Conservation (phyloP, 1,284 basidiomycete genomes). For the Pyrrhoderma noxium region DNA sequence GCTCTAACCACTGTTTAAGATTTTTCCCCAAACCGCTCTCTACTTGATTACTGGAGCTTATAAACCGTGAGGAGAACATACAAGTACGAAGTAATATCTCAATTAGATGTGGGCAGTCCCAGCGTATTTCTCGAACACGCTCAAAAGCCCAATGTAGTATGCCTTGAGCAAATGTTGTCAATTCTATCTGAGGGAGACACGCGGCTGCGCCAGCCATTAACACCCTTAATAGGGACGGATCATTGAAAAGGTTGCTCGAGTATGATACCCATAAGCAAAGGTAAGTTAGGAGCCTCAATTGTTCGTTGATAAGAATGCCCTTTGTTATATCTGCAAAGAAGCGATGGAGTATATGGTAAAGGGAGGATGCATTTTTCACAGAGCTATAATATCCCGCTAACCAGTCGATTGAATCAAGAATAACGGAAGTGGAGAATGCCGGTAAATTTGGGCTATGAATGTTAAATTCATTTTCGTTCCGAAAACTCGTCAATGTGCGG, state of each 20-base stretch:
- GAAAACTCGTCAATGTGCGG: slow-evolving; percentile 42
- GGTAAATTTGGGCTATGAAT: slow-evolving; percentile 60
- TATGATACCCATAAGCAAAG: slow-evolving; percentile 68
- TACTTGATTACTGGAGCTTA: slow-evolving; percentile 26
- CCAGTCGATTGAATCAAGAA: slow-evolving; percentile 58
- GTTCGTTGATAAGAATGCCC: slow-evolving; percentile 81
- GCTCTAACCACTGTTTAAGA: slow-evolving; percentile 59
- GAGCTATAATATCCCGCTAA: slow-evolving; percentile 34
- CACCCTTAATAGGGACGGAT: slow-evolving; percentile 53
- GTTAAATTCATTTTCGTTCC: slow-evolving; percentile 38
- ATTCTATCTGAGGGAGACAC: slow-evolving; percentile 62
- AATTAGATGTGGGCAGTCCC: slow-evolving; percentile 46
- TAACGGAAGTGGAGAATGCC: slow-evolving; percentile 37
- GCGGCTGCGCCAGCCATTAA: slow-evolving; percentile 63
- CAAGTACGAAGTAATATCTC: slow-evolving; percentile 61
- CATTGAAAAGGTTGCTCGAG: slow-evolving; percentile 46
- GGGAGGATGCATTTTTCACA: slow-evolving; percentile 41
- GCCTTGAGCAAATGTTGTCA: slow-evolving; percentile 62
- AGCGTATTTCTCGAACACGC: slow-evolving; percentile 34
- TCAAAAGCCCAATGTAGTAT: slow-evolving; percentile 73
- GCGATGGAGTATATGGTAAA: slow-evolving; percentile 72
- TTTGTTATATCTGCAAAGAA: slow-evolving; percentile 63
- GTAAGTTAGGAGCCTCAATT: slow-evolving; percentile 69
- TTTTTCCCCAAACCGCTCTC: slow-evolving; percentile 35
- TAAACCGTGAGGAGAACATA: slow-evolving; percentile 49